These are phyloP conservation scores for Chaetomidium leptoderma DNA, from an alignment of 495 filamentous ascomycete genomes.

Conservation along the genomic window DNA sequence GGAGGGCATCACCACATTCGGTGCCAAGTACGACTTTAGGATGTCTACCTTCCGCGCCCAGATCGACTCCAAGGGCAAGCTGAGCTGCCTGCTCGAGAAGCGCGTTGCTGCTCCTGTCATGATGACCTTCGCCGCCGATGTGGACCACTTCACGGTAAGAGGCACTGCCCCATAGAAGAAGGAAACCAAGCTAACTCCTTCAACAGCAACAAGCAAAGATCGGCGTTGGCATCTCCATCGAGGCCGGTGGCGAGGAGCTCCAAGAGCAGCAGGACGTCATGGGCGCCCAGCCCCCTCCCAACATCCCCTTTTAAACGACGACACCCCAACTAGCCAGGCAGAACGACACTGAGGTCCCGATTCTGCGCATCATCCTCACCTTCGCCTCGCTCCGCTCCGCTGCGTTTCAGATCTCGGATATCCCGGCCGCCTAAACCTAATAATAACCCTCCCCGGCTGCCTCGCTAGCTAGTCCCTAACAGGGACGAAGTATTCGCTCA, in stretches of 20 bases:
- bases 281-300: constrained; percentile 42
- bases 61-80: constrained; percentile 88
- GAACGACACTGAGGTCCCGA: constrained; percentile 7
- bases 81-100: constrained; percentile 92
- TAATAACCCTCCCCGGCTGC: constrained; percentile 12
- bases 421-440: constrained; percentile 29
- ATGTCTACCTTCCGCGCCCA: constrained; percentile 92
- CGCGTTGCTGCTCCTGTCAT: constrained; percentile 82
- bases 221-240: constrained; percentile 89
- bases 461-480: not conserved
- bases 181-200: constrained; percentile 22
- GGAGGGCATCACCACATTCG: constrained; percentile 84
- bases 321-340: constrained; percentile 3
- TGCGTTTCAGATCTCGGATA: constrained; percentile 19
- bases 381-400: constrained; percentile 18
- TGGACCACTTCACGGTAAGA: constrained; percentile 92
- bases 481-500: not conserved
- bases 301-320: constrained; percentile 53
- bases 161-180: not conserved
- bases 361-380: not conserved
- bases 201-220: constrained; percentile 87
- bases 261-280: constrained; percentile 80
- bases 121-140: constrained; percentile 93
- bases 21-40: constrained; percentile 97
- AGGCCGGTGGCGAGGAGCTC: constrained; percentile 81